phyloP scores from a whole-genome alignment of 2,329 filamentous ascomycete genomes.

The Penicillium sp. region DNA sequence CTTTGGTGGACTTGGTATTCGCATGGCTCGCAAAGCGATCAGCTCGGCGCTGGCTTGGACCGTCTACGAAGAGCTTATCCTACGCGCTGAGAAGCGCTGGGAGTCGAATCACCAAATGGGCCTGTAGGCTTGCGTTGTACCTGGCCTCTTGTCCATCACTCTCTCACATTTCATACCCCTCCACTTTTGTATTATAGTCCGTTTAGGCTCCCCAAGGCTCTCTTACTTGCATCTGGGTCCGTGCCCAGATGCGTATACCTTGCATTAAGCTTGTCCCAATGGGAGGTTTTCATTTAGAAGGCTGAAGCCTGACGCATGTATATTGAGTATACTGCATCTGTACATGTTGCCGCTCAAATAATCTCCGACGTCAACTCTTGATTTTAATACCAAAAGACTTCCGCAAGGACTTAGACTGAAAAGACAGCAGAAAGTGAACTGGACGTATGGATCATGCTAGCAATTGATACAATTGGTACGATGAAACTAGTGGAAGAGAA shows the following conservation, averaged over 20 bases:
- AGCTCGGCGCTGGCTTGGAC: slow-evolving; percentile 98
- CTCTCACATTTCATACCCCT: not conserved
- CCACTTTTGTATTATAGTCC: slow-evolving; percentile 21
- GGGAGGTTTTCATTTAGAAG: not conserved
- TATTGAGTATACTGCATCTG: slow-evolving; percentile 1
- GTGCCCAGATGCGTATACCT: slow-evolving; percentile 4
- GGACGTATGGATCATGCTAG: slow-evolving; percentile 9
- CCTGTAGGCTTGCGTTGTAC: slow-evolving; percentile 10
- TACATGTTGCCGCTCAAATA: not conserved
- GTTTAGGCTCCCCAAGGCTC: not conserved
- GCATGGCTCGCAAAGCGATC: slow-evolving; percentile 87
- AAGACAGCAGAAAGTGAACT: not conserved
- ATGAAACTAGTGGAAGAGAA: not conserved
- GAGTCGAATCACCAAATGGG: slow-evolving; percentile 29
- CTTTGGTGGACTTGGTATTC: slow-evolving; percentile 79
- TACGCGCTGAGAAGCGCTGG: slow-evolving; percentile 61
- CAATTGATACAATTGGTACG: slow-evolving; percentile 10
- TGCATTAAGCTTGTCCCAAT: slow-evolving; percentile 12
- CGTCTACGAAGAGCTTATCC: slow-evolving; percentile 87
- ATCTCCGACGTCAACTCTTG: not conserved
- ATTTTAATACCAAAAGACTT: too few species aligned
- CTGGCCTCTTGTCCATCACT: not conserved
- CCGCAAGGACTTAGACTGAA: not conserved
- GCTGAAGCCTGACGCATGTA: not conserved
- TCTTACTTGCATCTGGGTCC: slow-evolving; percentile 2